Conservation (phyloP, 352 stramenopile genomes). For the Pythium brassicae region DNA sequence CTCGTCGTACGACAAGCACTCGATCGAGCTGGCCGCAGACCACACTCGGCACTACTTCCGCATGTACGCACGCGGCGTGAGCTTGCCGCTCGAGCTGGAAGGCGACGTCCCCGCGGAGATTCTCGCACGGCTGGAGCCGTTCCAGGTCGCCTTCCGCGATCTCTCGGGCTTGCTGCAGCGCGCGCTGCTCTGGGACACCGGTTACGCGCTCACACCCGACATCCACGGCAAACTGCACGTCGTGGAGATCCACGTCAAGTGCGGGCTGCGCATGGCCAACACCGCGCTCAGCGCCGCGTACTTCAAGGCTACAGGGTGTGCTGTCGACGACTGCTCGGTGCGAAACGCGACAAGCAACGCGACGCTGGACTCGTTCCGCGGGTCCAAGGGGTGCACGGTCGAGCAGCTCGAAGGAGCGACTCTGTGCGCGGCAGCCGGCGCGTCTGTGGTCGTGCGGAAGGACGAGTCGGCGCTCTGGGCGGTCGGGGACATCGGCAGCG, state of each 20-base stretch:
- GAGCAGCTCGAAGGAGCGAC: slow-evolving; percentile 10
- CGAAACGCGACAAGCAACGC: slow-evolving; percentile 12
- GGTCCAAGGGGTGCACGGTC: not conserved
- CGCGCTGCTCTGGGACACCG: slow-evolving; percentile 46
- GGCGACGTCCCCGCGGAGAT: slow-evolving; percentile 34
- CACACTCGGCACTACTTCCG: slow-evolving; percentile 6
- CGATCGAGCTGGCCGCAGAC: slow-evolving; percentile 1
- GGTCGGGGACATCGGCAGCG: slow-evolving; percentile 14
- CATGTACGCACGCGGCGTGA: not conserved
- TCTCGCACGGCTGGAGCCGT: slow-evolving; percentile 6
- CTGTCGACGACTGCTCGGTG: slow-evolving; percentile 14
- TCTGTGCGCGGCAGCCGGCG: slow-evolving; percentile 8
- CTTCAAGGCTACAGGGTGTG: slow-evolving; percentile 11
- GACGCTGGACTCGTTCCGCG: slow-evolving; percentile 11
- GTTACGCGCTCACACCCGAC: slow-evolving; percentile 18
- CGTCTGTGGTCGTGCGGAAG: not conserved
- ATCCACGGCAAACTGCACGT: slow-evolving; percentile 8
- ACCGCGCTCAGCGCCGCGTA: slow-evolving; percentile 8
- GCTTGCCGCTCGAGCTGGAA: slow-evolving; percentile 4
- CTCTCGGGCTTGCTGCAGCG: slow-evolving; percentile 39
- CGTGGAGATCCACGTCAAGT: slow-evolving; percentile 23
- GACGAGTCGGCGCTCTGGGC: slow-evolving; percentile 18
- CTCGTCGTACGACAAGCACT: not conserved
- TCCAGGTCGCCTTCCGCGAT: slow-evolving; percentile 8
- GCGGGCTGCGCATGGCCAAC: slow-evolving; percentile 15